Evolutionary conservation across 1,139 yeast genomes (phyloP).

Genomic region (Blastobotrys malaysiensis): DNA sequence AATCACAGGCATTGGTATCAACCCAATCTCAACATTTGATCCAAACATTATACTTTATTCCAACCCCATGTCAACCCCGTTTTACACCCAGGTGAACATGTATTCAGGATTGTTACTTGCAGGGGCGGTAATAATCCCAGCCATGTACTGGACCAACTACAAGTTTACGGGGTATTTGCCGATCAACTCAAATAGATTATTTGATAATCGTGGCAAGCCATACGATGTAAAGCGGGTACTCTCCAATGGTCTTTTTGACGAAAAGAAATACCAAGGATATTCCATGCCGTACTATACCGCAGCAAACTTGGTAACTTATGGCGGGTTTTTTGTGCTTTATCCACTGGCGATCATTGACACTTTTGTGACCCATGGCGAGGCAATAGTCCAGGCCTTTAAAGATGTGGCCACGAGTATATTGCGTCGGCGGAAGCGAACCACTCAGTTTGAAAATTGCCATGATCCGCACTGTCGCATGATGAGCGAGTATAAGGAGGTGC

Average conservation of each 20-base stretch:
- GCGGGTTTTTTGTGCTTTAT: conserved; percentile 49
- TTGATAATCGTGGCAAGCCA: conserved; percentile 42
- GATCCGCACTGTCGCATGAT: conserved; percentile 58
- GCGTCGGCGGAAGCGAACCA: conserved; percentile 19
- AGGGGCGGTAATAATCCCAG: conserved; percentile 37
- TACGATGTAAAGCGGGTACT: conserved; percentile 43
- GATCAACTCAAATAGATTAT: conserved; percentile 44
- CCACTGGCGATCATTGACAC: conserved; percentile 51
- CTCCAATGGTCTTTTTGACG: conserved; percentile 30
- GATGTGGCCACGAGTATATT: conserved; percentile 9
- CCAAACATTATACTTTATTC: conserved; percentile 36
- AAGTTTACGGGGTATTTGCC: conserved; percentile 50
- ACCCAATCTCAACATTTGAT: conserved; percentile 40
- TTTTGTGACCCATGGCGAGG: conserved; percentile 23
- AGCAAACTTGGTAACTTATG: conserved; percentile 50
- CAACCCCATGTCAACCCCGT: conserved; percentile 38
- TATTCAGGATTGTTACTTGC: conserved; percentile 42
- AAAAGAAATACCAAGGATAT: conserved; percentile 29
- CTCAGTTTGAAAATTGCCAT: conserved; percentile 33
- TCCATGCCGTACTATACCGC: conserved; percentile 58
- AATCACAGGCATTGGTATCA: conserved; percentile 49
- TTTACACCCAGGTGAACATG: conserved; percentile 38
- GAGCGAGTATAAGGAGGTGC: conserved; percentile 53
- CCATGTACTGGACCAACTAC: conserved; percentile 45
- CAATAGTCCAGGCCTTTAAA: conserved; percentile 12